Base-by-base conservation (phyloP, 306 rosid species). In the Cucumis hystrix region DNA sequence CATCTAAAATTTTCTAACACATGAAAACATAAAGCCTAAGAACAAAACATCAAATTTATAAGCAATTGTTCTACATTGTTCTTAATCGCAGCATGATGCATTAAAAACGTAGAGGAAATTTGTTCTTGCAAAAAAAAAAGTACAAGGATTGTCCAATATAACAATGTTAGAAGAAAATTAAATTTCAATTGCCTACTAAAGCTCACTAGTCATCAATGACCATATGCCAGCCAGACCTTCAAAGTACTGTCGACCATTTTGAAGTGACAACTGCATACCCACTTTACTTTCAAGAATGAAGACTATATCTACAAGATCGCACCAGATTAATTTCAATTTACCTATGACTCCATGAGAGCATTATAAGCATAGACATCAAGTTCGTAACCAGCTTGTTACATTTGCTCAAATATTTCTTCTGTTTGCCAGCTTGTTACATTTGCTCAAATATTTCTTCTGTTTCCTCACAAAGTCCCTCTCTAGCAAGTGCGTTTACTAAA, bases 331-430 rank as follows among this genome's bases (percentile, higher is more conserved):
- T 75, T 70, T 78, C 68, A 33, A 4, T 33, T 33, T 33, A 95
- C 97, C 97, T 88, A 90, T 74, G 98, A 84, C 84, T 95, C 99
- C 96, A 95, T 92, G 63, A 95, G 97, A 18, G 99, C 98, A 82
- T 95, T 95, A 74, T 90, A 95, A 79, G 92, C 85, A 69, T 95
- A 92, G 33, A 89, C 90, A 61, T 95, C 97, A 21, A 97, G 97
- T 76, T 92, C 96, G 23, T 80, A 64, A 55, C 97, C 97, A 37
- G 92, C 96, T 80, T 87, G 96, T 82, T 92, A 97, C 87, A 91
- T 89, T 79, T 90, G 93, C 86, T 95, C 96, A 82, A 95, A 95
- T 76, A 92, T 75, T 81, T 95, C 99, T 82, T 95, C 97, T 43
- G 99, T 97, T 86, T 89, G n/a, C n/a, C n/a, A n/a, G n/a, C n/a